These are phyloP conservation scores for Gremmenia infestans DNA, from an alignment of 2,329 filamentous ascomycete species.

Conservation along the genomic window DNA sequence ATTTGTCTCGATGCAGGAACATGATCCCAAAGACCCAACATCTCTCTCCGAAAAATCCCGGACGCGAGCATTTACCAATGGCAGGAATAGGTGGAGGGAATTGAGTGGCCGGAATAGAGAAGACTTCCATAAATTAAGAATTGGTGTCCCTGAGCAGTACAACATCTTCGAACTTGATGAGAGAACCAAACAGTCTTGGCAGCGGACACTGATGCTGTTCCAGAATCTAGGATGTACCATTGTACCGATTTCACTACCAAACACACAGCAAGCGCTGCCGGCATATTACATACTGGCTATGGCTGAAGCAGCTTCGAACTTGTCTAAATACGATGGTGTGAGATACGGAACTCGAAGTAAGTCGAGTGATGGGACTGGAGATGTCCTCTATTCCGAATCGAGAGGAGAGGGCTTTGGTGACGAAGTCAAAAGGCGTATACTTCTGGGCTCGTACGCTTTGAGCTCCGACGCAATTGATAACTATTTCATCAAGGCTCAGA, in stretches of 20 bases:
- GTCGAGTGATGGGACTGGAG: conserved; percentile 48
- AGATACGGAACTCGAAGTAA: conserved; percentile 61
- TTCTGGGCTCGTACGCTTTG: conserved; percentile 85
- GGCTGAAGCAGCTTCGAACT: conserved; percentile 90
- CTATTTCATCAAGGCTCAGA: conserved; percentile 93
- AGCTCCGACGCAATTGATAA: conserved; percentile 91
- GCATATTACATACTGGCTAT: conserved; percentile 95
- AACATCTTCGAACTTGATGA: conserved; percentile 78
- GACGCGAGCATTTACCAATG: conserved; percentile 2
- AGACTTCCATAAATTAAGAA: conserved; percentile 31
- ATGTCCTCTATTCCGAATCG: conserved; percentile 71
- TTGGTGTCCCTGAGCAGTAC: conserved; percentile 69
- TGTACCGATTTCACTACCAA: conserved; percentile 73
- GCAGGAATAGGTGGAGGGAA: neutral
- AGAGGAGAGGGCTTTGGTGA: conserved; percentile 71
- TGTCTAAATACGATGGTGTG: conserved; percentile 96
- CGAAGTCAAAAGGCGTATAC: conserved; percentile 81
- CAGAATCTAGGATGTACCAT: conserved; percentile 63
- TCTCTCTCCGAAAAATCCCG: conserved; percentile 46
- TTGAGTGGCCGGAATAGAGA: neutral
- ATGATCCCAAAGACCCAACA: conserved; percentile 43
- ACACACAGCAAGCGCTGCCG: conserved; percentile 78
- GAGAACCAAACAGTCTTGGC: conserved; percentile 66
- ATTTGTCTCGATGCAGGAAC: conserved; percentile 13
- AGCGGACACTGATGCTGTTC: conserved; percentile 53